Conservation (phyloP, 768 basidiomycete genomes). For the Austroboletus eburneus region DNA sequence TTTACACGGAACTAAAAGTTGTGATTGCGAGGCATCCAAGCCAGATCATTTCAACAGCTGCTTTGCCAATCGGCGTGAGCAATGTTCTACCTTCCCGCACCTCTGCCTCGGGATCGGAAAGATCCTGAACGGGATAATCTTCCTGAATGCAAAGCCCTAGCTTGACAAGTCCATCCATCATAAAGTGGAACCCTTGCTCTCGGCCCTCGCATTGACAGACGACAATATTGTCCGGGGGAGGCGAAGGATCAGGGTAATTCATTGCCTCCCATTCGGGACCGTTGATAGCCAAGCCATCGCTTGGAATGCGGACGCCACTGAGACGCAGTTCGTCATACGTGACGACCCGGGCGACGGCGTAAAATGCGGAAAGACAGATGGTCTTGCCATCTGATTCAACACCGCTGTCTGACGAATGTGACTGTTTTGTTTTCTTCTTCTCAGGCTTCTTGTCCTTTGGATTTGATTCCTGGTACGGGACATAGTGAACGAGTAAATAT, state of each 20-base stretch:
- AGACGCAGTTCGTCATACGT: conserved; percentile 67
- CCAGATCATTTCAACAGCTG: conserved; percentile 53
- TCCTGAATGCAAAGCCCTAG: conserved; percentile 57
- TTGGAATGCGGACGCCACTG: conserved; percentile 70
- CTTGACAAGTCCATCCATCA: conserved; percentile 73
- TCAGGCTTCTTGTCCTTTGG: conserved; percentile 20
- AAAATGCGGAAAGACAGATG: conserved; percentile 61
- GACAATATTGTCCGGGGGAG: conserved; percentile 37
- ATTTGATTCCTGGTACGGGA: conserved; percentile 38
- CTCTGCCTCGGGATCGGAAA: conserved; percentile 37
- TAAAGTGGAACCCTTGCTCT: conserved; percentile 68
- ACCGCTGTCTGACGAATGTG: conserved; percentile 26
- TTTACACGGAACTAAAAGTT: conserved; percentile 33
- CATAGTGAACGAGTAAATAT: conserved; percentile 81
- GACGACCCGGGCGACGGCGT: conserved; percentile 70
- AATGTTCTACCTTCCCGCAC: conserved; percentile 39
- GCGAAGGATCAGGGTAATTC: conserved; percentile 26
- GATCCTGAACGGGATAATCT: conserved; percentile 11
- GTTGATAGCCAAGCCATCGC: conserved; percentile 62
- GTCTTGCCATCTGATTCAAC: conserved; percentile 37
- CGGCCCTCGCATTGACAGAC: conserved; percentile 62
- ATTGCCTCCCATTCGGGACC: conserved; percentile 54
- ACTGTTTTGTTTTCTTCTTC: conserved; percentile 31
- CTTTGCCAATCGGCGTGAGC: conserved; percentile 45
- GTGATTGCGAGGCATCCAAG: conserved; percentile 49